Evolutionary conservation across 1,139 yeast genomes (phyloP).

Genomic region (Kurtzmaniella quercitrusa): DNA sequence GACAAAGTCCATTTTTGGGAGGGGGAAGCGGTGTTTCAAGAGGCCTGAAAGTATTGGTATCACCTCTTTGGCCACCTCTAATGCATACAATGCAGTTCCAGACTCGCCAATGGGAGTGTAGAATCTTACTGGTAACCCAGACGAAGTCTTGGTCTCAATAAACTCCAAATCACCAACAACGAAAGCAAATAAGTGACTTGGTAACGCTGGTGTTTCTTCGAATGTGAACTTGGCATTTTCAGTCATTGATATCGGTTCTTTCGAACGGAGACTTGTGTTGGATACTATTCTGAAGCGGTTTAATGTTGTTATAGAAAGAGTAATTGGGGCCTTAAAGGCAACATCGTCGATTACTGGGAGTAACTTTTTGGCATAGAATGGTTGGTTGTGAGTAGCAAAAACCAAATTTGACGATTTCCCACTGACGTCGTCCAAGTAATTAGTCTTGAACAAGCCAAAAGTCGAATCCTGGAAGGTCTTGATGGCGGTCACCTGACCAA

Average conservation of each 20-base stretch:
- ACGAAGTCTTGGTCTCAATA: conserved; percentile 28
- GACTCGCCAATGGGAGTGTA: conserved; percentile 56
- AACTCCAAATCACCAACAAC: conserved; percentile 61
- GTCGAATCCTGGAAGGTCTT: conserved; percentile 55
- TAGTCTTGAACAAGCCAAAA: conserved; percentile 64
- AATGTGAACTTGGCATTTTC: conserved; percentile 35
- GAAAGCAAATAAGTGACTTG: conserved; percentile 62
- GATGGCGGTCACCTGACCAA: conserved; percentile 55
- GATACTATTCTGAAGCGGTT: conserved; percentile 46
- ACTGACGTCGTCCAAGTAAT: conserved; percentile 46
- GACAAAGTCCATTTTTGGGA: conserved; percentile 59
- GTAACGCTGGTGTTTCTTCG: conserved; percentile 51
- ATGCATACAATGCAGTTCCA: conserved; percentile 38
- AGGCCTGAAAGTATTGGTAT: conserved; percentile 42
- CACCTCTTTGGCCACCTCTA: conserved; percentile 40
- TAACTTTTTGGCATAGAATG: conserved; percentile 54
- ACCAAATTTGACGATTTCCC: conserved; percentile 47
- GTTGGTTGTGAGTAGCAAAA: conserved; percentile 69
- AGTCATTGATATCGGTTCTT: conserved; percentile 15
- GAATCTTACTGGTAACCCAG: conserved; percentile 43
- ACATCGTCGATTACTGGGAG: conserved; percentile 69
- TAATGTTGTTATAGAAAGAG: conserved; percentile 43
- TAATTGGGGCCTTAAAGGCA: conserved; percentile 46
- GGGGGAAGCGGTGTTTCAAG: conserved; percentile 47
- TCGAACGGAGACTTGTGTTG: conserved; percentile 33